Percentiles rank a stretch among this genome's conserved stretches.
phyloP scores from a whole-genome alignment of 139 green algal species.

The Coelastrella sp. region DNA sequence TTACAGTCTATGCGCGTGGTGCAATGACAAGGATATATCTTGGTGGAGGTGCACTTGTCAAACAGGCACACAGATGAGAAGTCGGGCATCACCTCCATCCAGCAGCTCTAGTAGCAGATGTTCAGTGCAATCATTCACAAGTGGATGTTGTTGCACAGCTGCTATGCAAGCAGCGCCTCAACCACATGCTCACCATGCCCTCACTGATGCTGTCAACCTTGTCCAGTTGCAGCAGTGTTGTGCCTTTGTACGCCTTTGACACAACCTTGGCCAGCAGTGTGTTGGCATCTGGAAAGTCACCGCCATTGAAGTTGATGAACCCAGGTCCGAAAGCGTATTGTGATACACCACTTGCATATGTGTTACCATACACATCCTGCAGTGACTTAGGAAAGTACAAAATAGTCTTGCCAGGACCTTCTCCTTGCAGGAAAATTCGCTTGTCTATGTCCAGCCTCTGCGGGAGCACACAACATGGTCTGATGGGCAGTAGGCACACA shows the following conservation, averaged over 20 bases:
- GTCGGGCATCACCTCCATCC: too few species aligned
- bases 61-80: too few species aligned
- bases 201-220: not conserved
- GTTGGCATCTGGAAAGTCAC: conserved; percentile 17
- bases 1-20: not conserved
- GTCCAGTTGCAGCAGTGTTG: not conserved
- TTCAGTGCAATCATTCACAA: not conserved
- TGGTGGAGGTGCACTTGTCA: too few species aligned
- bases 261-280: conserved; percentile 30
- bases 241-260: not conserved
- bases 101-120: too few species aligned
- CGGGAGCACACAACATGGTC: not conserved
- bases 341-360: conserved; percentile 4
- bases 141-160: not conserved
- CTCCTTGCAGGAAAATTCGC: conserved; percentile 32
- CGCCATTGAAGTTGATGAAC: conserved; percentile 46
- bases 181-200: not conserved
- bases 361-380: conserved; percentile 43
- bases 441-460: conserved; percentile 47
- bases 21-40: not conserved
- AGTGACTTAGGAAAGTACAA: conserved; percentile 45
- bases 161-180: not conserved
- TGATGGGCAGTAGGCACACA: too few species aligned
- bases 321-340: conserved; percentile 45
- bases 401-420: conserved; percentile 20